Base-by-base conservation (phyloP, 352 stramenopile genomes). In the Sclerospora graminicola region DNA sequence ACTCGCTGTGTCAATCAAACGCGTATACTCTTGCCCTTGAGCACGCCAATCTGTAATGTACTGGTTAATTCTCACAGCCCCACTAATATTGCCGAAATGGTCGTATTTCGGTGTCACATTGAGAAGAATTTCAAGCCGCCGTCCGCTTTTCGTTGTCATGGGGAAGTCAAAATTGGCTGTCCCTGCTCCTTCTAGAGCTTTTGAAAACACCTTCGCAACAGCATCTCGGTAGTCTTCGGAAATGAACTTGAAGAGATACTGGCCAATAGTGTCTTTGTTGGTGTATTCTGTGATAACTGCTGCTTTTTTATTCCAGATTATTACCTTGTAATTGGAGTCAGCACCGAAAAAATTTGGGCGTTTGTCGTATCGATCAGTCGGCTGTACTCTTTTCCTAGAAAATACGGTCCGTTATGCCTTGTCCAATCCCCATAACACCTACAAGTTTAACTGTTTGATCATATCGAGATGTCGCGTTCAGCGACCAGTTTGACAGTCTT, bases 1-100 rank as follows among this genome's bases (percentile, higher is more conserved):
- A 54, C 95, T 95, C 1, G 85, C 84, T 9, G 80, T 95, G 41
- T 96, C n/a, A n/a, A n/a, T n/a, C n/a, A n/a, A n/a, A n/a, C n/a
- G n/a, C n/a, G n/a, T n/a, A n/a, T n/a, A n/a, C n/a, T n/a, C n/a
- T n/a, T n/a, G n/a, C n/a, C n/a, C n/a, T n/a, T n/a, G n/a, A n/a
- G n/a, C n/a, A n/a, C n/a, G n/a, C n/a, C n/a, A n/a, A n/a, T n/a
- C n/a, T n/a, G n/a, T n/a, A n/a, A n/a, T n/a, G n/a, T n/a, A n/a
- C n/a, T n/a, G n/a, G n/a, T n/a, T n/a, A n/a, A n/a, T n/a, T n/a
- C n/a, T n/a, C n/a, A n/a, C n/a, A n/a, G n/a, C n/a, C n/a, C n/a
- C n/a, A n/a, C n/a, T n/a, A n/a, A n/a, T n/a, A n/a, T n/a, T n/a
- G n/a, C 75, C 80, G 11, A 55, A 46, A 33, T 89, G 62, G 33